phyloP scores from a whole-genome alignment of 2,329 filamentous ascomycete species.

The Hymenoscyphus linearis region DNA sequence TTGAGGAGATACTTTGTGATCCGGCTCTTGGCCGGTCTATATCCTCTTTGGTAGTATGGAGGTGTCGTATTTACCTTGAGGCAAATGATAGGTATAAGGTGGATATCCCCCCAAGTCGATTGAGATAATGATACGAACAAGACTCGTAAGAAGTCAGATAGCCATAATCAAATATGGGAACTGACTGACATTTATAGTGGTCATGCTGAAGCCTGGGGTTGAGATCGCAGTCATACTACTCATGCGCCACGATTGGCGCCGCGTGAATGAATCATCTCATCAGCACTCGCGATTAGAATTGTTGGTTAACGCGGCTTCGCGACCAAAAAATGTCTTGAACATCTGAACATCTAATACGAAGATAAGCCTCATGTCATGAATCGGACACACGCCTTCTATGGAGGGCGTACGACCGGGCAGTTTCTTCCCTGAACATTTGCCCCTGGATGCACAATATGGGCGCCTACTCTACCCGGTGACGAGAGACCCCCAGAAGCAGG shows the following conservation, averaged over 20 bases:
- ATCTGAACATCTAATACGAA: conserved; percentile 6
- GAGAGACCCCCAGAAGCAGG: conserved; percentile 11
- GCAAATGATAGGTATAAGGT: conserved; percentile 7
- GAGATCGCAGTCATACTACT: conserved; percentile 15
- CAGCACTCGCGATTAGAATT: conserved; percentile 34
- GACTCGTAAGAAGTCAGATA: conserved; percentile 13
- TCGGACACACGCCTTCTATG: neutral
- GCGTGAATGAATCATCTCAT: conserved; percentile 26
- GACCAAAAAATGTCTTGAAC: conserved; percentile 4
- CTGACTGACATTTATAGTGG: conserved; percentile 21
- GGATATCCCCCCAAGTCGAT: neutral
- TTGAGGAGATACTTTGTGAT: conserved; percentile 7
- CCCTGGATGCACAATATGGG: conserved; percentile 1
- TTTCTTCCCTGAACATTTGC: neutral
- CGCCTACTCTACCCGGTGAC: conserved; percentile 24
- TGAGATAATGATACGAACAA: conserved; percentile 5
- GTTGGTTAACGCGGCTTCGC: neutral
- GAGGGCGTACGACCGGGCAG: conserved; percentile 4
- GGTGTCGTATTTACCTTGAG: neutral
- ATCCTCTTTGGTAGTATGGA: conserved; percentile 1
- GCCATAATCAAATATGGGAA: neutral
- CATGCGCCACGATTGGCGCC: conserved; percentile 23
- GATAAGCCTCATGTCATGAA: conserved; percentile 7
- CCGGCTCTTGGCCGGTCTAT: conserved; percentile 32
- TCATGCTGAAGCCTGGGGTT: conserved; percentile 23